A percentile compares a stretch with the other conserved stretches of the same genome.
phyloP scores from a whole-genome alignment of 2,329 filamentous ascomycete genomes.

The Colletotrichum cuscutae region DNA sequence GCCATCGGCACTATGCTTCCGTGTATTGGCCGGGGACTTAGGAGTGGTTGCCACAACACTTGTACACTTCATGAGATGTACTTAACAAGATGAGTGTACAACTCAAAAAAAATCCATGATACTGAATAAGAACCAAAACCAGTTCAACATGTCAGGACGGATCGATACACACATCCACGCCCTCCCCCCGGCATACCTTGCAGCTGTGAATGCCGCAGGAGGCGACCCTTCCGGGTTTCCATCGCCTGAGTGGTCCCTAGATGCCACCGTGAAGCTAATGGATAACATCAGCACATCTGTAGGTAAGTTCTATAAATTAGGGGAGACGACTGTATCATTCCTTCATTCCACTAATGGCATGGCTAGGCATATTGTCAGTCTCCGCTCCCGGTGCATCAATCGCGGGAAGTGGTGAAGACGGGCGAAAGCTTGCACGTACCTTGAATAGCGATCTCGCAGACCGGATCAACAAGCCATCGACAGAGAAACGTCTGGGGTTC shows the following conservation, averaged over 20 bases:
- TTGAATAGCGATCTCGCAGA: constrained; percentile 26
- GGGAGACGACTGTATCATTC: neutral
- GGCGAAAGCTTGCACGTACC: constrained; percentile 14
- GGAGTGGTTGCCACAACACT: neutral
- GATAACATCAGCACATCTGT: constrained; percentile 13
- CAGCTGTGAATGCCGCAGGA: constrained; percentile 19
- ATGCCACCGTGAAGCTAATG: constrained; percentile 17
- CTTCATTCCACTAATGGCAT: neutral
- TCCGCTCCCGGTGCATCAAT: constrained; percentile 27
- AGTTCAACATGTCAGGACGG: neutral
- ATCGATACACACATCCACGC: constrained; percentile 8
- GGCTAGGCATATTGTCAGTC: neutral
- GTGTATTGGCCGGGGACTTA: neutral
- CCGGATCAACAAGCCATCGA: neutral
- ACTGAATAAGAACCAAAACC: neutral
- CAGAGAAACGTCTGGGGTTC: constrained; percentile 35
- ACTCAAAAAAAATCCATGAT: neutral
- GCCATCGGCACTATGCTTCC: neutral
- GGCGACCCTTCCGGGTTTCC: constrained; percentile 33
- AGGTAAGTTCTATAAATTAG: neutral
- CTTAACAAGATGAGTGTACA: neutral
- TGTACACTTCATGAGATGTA: neutral
- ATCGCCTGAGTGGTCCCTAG: constrained; percentile 31
- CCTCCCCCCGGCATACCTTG: constrained; percentile 20
- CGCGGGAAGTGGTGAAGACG: constrained; percentile 16